Evolutionary conservation across 495 filamentous ascomycete species (phyloP), one percentile per base, ranked within the genome.

Genomic region (Neurospora hispaniola): DNA sequence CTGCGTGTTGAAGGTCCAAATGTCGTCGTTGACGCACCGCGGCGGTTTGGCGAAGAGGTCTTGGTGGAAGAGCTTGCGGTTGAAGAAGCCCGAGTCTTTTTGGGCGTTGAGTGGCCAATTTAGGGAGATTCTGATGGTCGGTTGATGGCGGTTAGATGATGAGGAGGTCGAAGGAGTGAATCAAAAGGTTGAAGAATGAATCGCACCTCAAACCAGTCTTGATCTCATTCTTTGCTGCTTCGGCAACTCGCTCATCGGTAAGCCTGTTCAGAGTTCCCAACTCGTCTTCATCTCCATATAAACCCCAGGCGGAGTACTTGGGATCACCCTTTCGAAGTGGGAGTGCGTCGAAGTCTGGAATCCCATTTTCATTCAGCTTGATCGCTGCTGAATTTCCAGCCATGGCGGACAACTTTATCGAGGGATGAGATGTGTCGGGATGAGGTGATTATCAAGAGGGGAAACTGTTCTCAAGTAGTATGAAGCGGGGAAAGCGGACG

Each of bases 1-100:
- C 81, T 91, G 89, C 14, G 89, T 85, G 77, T 91, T 91, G 76
- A 91, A 88, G 14, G 81, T 84, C 83, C 88, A 84, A 27, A 86
- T 76, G 78, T 90, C 88, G 75, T 90, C 88, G 72, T 89, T 90
- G 42, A 89, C 84, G 27, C 75, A 73, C 48, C 79, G 74, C 42
- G 78, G 78, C 14, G 76, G 71, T 76, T 82, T 84, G 39, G 77
- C 75, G 70, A 80, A 77, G 27, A 86, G 69, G 9, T 83, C 70
- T 73, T 85, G 81, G 70, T 84, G 78, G 74, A 86, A 85, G 23
- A 74, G 71, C 23, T 77, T 73, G 11, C 85, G 79, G 74, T 75
- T 42, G 76, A 85, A 84, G 77, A 84, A 86, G 38, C 78, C 69
- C 3, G 71, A 44, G 8, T 80, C 62, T 5, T 73, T 71, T 74